Base-by-base conservation (phyloP, 2,329 filamentous ascomycete genomes). In the Tetracladium maxilliforme region DNA sequence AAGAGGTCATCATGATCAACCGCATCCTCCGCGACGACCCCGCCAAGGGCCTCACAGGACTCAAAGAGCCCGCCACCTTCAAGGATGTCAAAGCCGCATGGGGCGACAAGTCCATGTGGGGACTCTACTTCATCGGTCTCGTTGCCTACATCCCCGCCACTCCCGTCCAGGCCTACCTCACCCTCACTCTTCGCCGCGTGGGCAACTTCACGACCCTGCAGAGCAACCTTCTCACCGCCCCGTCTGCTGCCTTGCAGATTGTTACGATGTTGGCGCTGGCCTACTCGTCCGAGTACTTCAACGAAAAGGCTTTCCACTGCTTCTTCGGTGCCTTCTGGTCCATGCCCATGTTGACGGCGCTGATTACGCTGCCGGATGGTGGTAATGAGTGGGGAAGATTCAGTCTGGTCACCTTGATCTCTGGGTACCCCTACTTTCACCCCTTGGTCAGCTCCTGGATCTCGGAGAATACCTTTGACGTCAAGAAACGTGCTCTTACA, bases 1-100 rank as follows among this genome's bases (percentile, higher is more conserved):
- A 81, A 40, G 74, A 80, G 38, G 63, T 68, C 29, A 78, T 80
- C 38, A 70, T 80, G 62, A 61, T 75, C 11, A 80, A 78, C 39
- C 53, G 60, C 6, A 54, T 65, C 8, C 46, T 65, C 9, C 54
- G 62, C 17, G 62, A 66, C 23, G 62, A 66, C 34, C 61, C 62
- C 1, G 60, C 60, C 18, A 67, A 66, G 42, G 61, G 54, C 10
- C 46, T 61, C 9, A 64, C 58, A 0, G 45, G 48, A 10, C 39
- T 63, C 26, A 48, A 54, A 29, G 52, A 64, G 30, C 48, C 52
- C 6, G 46, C 47, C 4, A 58, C 51, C 0, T 43, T 48, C 30
- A 37, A 44, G 19, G 57, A 63, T 27, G 42, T 64, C 37, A 51
- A 53, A 30, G 39, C 43, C 5, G 51, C 58, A 7, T 59, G 54